Evolutionary conservation across 805 yeast species (phyloP), one percentile per base, ranked within the genome.

Genomic region (Kuraishia capsulata): DNA sequence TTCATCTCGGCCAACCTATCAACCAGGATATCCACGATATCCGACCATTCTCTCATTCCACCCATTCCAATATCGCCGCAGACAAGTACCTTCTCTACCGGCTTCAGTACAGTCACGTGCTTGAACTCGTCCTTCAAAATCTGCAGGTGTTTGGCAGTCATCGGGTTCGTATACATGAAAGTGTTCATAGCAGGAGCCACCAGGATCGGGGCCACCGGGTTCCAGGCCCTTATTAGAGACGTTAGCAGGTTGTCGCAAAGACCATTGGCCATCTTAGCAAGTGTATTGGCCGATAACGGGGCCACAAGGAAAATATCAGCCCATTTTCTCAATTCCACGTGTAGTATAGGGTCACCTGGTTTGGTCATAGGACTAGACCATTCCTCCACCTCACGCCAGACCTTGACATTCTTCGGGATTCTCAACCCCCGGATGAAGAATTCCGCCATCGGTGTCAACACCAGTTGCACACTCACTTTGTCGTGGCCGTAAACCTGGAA

Each of bases 11-110:
- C 77, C 42, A 88, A 63, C 53, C 80, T 81, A 59, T 78, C 67
- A 17, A 84, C 94, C 36, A 86, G 70, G 49, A 78, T 77, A 54
- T 88, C 94, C 16, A 88, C 96, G 49, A 92, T 81, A 56, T 89
- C 97, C 56, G 86, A 83, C 77, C 94, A 87, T 50, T 92, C 97
- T 81, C 89, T 82, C 97, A 92, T 92, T 39, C 98, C 97, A 36
- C 98, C 97, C 87, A 92, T 83, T n/a, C 97, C 97, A 40, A 92
- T 88, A 50, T 90, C 97, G 44, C 98, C 97, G 63, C 89, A 87
- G 31, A 40, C 95, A 87, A 53, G 83, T 78, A 90, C 95, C 59
- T 90, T 90, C 58, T 90, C 98, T 19, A 88, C 87, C 0, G 98
- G 98, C 56, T 81, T 82, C 53, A 92, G 69, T n/a, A 90, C 77